phyloP scores from a whole-genome alignment of 2,329 filamentous ascomycete genomes.

The Diaporthe destruens region DNA sequence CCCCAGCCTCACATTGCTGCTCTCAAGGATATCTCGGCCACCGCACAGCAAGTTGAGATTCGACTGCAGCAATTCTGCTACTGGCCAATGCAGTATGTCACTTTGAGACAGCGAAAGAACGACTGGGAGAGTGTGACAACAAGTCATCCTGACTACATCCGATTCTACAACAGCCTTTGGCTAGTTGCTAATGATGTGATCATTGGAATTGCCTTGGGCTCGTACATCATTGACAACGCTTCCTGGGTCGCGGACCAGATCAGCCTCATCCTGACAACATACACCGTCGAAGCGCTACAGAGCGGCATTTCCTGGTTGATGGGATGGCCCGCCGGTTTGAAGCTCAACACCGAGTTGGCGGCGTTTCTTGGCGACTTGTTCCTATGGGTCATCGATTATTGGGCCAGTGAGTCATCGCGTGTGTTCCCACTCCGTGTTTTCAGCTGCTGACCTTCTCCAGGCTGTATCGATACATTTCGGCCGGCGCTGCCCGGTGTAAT shows the following conservation, averaged over 20 bases:
- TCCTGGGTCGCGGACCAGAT: conserved; percentile 85
- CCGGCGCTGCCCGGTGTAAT: conserved; percentile 88
- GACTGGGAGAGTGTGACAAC: conserved; percentile 97
- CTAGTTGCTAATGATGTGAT: conserved; percentile 99
- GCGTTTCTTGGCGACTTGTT: conserved; percentile 96
- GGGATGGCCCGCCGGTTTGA: conserved; percentile 94
- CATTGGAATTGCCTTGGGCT: conserved; percentile 95
- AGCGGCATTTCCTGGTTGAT: conserved; percentile 95
- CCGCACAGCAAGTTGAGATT: conserved; percentile 97
- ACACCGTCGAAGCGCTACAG: conserved; percentile 89
- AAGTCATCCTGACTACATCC: conserved; percentile 96
- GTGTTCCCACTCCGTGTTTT: no score
- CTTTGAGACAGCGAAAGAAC: conserved; percentile 86
- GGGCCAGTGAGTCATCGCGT: conserved; percentile 75
- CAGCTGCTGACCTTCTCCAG: conserved; percentile 56
- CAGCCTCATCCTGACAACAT: conserved; percentile 79
- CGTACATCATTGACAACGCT: conserved; percentile 96
- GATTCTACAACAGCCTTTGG: conserved; percentile 99
- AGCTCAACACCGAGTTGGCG: conserved; percentile 93
- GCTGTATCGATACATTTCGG: conserved; percentile 80
- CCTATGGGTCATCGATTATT: conserved; percentile 98
- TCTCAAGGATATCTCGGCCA: conserved; percentile 94
- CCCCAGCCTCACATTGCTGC: conserved; percentile 82
- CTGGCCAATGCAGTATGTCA: conserved; percentile 97
- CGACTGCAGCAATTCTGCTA: conserved; percentile 98